Evolutionary conservation across 768 basidiomycete genomes (phyloP).

Genomic region (Suillus cothurnatus): DNA sequence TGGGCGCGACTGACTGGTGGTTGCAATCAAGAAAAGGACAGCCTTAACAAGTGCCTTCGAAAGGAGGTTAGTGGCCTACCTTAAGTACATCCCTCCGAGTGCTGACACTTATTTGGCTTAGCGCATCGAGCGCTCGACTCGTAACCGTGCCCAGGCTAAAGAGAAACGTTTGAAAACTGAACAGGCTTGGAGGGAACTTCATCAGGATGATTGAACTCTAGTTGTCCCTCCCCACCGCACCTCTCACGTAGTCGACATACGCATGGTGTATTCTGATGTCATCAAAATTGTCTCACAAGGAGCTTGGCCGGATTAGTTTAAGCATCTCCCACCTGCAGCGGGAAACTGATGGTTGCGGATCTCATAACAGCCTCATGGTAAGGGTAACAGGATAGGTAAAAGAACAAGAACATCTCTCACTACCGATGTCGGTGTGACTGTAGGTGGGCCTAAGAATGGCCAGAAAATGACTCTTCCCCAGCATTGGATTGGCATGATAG

Average conservation of each 20-base stretch:
- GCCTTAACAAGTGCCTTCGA: conserved; percentile 69
- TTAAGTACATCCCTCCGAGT: background rate
- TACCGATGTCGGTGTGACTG: background rate
- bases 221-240: background rate
- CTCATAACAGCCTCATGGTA: background rate
- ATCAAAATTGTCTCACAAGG: background rate
- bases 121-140: conserved; percentile 59
- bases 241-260: background rate
- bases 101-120: conserved; percentile 15
- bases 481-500: background rate
- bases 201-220: conserved; percentile 41
- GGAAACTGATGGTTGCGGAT: background rate
- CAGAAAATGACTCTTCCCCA: background rate
- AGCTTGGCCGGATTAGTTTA: background rate
- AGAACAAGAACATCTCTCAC: background rate
- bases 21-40: conserved; percentile 69
- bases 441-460: background rate
- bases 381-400: too few relatives aligned
- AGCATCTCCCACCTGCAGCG: background rate
- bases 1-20: conserved; percentile 70
- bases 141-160: conserved; percentile 64
- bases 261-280: conserved; percentile 1
- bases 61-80: conserved; percentile 54
- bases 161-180: conserved; percentile 57
- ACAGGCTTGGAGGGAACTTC: conserved; percentile 63